Evolutionary conservation across 2,329 filamentous ascomycete genomes (phyloP), one percentile per base, ranked within the genome.

Genomic region (Penicillium sp.): DNA sequence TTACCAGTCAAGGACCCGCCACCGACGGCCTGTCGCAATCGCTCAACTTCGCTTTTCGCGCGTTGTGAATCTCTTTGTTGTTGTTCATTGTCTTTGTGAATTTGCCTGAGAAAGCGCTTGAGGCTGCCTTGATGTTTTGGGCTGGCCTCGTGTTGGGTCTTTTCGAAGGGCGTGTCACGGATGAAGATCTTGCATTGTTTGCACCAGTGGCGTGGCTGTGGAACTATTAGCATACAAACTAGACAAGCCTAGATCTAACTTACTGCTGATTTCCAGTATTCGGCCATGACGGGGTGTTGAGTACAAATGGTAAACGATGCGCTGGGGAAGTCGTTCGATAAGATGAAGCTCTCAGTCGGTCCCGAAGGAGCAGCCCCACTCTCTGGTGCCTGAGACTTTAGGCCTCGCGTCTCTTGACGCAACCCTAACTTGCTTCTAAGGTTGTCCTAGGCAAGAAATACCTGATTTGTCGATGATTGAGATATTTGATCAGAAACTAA

Each of bases 261-360:
- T 70, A 84, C 83, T 32, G 92, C 96, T 18, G 93, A 97, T 73
- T 97, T 97, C 94, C 94, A 97, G 77, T 96, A 95, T 80, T 97
- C 94, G 0, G 94, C 87, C 94, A 99, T 97, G 45, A 35, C 40
- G 32, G 47, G 35, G 39, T 32, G 38, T 13, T 42, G 23, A 26
- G 34, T 27, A 27, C 30, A 36, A 38, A 46, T 43, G 32, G 18
- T 32, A 23, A 49, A 35, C 50, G 41, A 42, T 42, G 40, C 32
- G 36, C 16, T 38, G 38, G 41, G 39, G 34, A 46, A 23, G 46
- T 32, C 14, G 26, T 30, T 55, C 11, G 60, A 61, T 61, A 58
- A 60, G 60, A 60, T 60, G 27, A 51, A 41, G 29, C 45, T 39
- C 53, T 34, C 38, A 19, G 36, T 19, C 36, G 36, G 36, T 60